These are phyloP conservation scores for Limtongia smithiae DNA, from an alignment of 805 yeast species.

Conservation along the genomic window DNA sequence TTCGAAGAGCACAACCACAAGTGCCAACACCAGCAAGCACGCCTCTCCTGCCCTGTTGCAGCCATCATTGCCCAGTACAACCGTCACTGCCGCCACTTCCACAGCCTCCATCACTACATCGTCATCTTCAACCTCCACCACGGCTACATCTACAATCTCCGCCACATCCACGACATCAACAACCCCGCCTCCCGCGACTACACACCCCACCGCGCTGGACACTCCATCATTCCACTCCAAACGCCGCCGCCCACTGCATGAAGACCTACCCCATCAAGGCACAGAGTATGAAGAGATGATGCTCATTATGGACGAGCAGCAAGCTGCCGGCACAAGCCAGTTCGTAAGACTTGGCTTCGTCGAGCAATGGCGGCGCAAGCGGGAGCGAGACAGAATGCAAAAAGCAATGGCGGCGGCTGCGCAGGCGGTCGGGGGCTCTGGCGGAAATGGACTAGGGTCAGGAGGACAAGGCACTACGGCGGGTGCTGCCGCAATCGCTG, in stretches of 20 bases:
- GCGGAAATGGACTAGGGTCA: no score
- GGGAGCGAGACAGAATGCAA: conserved; percentile 42
- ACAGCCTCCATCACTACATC: neutral
- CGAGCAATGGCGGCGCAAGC: conserved; percentile 75
- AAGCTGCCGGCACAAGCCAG: conserved; percentile 50
- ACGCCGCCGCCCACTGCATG: conserved; percentile 51
- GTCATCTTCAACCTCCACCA: neutral
- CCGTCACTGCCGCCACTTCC: neutral
- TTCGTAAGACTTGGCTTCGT: conserved; percentile 84
- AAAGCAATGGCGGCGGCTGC: conserved; percentile 1
- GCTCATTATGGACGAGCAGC: conserved; percentile 59
- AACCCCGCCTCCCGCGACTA: no score
- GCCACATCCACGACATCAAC: conserved; percentile 36
- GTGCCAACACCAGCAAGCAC: neutral
- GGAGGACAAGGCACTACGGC: no score
- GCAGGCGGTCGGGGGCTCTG: no score
- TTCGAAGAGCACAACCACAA: neutral
- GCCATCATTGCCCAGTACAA: no score
- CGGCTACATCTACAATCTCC: neutral
- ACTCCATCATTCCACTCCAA: neutral
- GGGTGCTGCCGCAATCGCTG: neutral
- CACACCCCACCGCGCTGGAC: no score
- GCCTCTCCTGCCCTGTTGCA: no score
- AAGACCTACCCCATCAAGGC: conserved; percentile 64
- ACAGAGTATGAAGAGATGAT: conserved; percentile 87